phyloP scores from a whole-genome alignment of 352 stramenopile genomes.

The Pythium aphanidermatum region DNA sequence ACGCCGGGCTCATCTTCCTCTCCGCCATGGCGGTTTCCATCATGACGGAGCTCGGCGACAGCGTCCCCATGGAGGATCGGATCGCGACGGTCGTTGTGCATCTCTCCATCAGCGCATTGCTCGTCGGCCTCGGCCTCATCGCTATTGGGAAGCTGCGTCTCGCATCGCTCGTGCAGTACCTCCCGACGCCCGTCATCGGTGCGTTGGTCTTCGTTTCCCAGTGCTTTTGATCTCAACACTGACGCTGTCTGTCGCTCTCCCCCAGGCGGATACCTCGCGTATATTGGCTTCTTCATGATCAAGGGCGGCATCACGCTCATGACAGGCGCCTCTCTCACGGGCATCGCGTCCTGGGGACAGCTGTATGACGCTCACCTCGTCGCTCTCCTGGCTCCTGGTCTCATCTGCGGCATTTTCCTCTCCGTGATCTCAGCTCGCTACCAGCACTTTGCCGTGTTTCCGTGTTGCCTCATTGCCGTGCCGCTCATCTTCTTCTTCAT shows the following conservation, averaged over 20 bases:
- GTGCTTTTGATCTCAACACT: neutral
- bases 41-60: conserved; percentile 62
- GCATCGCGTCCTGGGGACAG: conserved; percentile 54
- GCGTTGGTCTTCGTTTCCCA: neutral
- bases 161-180: conserved; percentile 92
- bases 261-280: conserved; percentile 91
- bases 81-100: conserved; percentile 91
- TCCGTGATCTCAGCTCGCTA: conserved; percentile 61
- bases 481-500: conserved; percentile 83
- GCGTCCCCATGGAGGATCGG: conserved; percentile 40
- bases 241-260: neutral
- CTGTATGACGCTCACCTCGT: conserved; percentile 51
- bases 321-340: conserved; percentile 72
- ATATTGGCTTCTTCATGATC: conserved; percentile 95
- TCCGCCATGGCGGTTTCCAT: conserved; percentile 90
- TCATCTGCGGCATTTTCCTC: conserved; percentile 68
- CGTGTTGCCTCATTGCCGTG: conserved; percentile 41
- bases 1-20: conserved; percentile 95
- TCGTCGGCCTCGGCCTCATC: conserved; percentile 91
- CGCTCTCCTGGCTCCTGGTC: conserved; percentile 69
- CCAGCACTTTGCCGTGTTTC: conserved; percentile 62
- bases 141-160: conserved; percentile 85
- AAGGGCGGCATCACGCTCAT: conserved; percentile 87
- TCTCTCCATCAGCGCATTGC: conserved; percentile 85
- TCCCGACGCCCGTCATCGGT: conserved; percentile 94